A percentile compares a stretch with the other conserved stretches of the same genome.
Evolutionary conservation across 768 basidiomycete species (phyloP).

Genomic region (Trametes maxima): DNA sequence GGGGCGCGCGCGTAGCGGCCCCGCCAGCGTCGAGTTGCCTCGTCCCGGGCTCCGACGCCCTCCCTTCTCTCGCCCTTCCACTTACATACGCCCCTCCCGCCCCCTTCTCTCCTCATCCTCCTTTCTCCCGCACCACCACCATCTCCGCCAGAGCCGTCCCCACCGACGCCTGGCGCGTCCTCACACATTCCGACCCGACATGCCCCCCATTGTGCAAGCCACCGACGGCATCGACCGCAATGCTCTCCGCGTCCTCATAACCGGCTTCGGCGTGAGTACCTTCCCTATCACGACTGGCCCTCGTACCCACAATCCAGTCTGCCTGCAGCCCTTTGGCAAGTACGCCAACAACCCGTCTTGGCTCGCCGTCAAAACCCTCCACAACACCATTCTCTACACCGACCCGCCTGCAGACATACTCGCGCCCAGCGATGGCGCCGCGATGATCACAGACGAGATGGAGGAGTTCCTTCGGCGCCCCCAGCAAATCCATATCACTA

Average conservation of each 20-base stretch:
- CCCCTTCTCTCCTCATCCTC: neutral
- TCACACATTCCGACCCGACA: conserved; percentile 11
- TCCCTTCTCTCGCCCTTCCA: neutral
- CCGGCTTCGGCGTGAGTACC: conserved; percentile 54
- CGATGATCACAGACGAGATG: conserved; percentile 28
- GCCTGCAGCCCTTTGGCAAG: conserved; percentile 27
- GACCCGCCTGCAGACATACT: conserved; percentile 22
- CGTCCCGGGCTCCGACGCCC: neutral
- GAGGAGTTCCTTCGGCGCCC: conserved; percentile 22
- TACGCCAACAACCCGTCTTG: conserved; percentile 62
- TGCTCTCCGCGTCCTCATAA: conserved; percentile 49
- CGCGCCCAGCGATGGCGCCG: conserved; percentile 29
- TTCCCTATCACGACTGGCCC: neutral
- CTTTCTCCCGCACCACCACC: neutral
- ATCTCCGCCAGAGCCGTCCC: neutral
- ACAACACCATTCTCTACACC: conserved; percentile 54
- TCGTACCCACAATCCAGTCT: neutral
- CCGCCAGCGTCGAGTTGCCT: neutral
- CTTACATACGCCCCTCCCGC: neutral
- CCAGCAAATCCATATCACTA: conserved; percentile 57
- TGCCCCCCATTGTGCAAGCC: conserved; percentile 36
- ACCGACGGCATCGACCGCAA: conserved; percentile 33
- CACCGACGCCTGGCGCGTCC: neutral
- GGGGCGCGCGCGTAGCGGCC: neutral
- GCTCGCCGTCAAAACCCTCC: conserved; percentile 65